A percentile compares a stretch with the other conserved stretches of the same genome.
These are phyloP conservation scores for Podospora pseudocomata DNA, from an alignment of 495 filamentous ascomycete species.

Conservation along the genomic window DNA sequence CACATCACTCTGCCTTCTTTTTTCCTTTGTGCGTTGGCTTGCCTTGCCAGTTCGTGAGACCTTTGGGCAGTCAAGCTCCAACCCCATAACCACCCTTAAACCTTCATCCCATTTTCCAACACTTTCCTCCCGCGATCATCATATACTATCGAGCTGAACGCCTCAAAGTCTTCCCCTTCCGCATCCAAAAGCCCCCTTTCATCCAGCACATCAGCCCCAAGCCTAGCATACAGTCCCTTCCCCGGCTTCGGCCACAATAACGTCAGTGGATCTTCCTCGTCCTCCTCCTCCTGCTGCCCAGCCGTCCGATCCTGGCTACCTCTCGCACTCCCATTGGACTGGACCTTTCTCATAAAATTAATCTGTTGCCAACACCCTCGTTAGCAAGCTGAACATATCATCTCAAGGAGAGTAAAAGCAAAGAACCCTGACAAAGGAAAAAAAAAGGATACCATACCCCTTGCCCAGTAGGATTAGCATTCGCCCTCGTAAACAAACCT, in stretches of 20 bases:
- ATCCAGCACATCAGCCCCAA: constrained; percentile 47
- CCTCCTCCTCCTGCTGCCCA: constrained; percentile 16
- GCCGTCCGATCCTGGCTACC: constrained; percentile 17
- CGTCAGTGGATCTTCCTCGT: constrained; percentile 44
- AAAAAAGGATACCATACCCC: background rate
- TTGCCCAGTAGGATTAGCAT: constrained; percentile 35
- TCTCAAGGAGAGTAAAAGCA: background rate
- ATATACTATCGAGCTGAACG: constrained; percentile 51
- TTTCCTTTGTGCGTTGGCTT: too few species aligned
- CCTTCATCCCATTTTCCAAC: constrained; percentile 35
- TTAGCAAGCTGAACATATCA: background rate
- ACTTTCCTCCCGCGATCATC: constrained; percentile 40
- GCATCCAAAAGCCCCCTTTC: constrained; percentile 34
- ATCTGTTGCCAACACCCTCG: constrained; percentile 15
- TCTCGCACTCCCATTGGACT: constrained; percentile 17
- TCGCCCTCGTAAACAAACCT: constrained; percentile 38
- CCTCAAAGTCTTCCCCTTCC: constrained; percentile 48
- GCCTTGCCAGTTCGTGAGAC: too few species aligned
- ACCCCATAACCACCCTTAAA: constrained; percentile 5
- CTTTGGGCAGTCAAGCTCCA: background rate
- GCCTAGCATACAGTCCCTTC: constrained; percentile 47
- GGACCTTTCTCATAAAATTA: constrained; percentile 39
- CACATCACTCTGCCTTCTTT: too few species aligned
- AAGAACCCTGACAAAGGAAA: background rate
- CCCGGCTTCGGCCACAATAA: constrained; percentile 66